Evolutionary conservation across 129 eudicot species (phyloP), one percentile per base, ranked within the genome.

Genomic region (Erigeron canadensis): DNA sequence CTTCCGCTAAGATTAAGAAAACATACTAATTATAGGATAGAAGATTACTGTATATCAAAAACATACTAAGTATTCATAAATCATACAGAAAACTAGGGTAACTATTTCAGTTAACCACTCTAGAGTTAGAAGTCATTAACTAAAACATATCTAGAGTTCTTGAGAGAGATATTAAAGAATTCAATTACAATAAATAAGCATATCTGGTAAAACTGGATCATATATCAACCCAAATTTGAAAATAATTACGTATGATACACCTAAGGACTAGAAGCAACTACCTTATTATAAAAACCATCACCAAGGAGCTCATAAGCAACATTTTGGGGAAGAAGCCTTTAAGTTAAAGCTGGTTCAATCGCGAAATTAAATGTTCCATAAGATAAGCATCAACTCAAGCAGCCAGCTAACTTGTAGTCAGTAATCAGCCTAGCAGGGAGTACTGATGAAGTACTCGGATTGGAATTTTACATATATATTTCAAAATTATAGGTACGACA

Each of bases 181-280:
- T 48, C 6, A 48, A 48, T 48, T 15, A 48, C 55, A 48, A 58
- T 22, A 28, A 7, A 58, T 22, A 22, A 58, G 0, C 13, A 48
- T 11, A 58, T 22, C 63, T 10, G 42, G 65, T 59, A 39, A 59
- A 59, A 59, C n/a, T 59, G 65, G 11, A 59, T 37, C 17, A 59
- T 0, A 34, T 59, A 59, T 59, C 43, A 59, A 59, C 65, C 12
- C 43, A 59, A 59, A 59, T 15, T 12, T 28, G 11, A 12, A 59
- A 41, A 53, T 53, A 5, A 13, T 58, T 5, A 23, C 23, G 9
- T 22, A 34, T n/a, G 16, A 48, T 22, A 34, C 38, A 67, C 15
- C 42, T 39, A 50, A 48, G 22, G 43, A 45, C 40, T 41, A 67
- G 50, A 63, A 63, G 47, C 47, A 45, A 46, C 71, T 21, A 44